Conservation (phyloP, 1,284 basidiomycete species). For the Cryptococcus sp. region DNA sequence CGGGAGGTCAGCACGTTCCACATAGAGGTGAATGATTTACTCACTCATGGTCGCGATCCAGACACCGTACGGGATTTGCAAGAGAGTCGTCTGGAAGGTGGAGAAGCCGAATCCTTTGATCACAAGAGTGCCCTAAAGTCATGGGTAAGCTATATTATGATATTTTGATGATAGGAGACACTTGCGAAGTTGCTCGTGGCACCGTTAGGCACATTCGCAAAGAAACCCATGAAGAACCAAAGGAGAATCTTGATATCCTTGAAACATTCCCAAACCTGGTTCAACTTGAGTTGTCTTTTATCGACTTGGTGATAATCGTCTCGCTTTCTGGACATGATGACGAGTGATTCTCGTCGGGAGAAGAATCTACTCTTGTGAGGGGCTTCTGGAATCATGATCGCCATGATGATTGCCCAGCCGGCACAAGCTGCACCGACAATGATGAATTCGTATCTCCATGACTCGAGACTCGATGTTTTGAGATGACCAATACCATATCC, state of each 20-base stretch:
- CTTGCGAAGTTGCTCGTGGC: conserved; percentile 11
- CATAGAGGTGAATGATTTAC: background rate
- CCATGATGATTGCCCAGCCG: conserved; percentile 33
- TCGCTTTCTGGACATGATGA: conserved; percentile 42
- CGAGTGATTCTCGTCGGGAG: conserved; percentile 37
- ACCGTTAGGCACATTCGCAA: conserved; percentile 39
- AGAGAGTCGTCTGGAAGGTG: conserved; percentile 32
- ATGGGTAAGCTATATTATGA: background rate
- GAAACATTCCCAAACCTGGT: conserved; percentile 45
- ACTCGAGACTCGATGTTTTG: conserved; percentile 20
- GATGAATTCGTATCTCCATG: conserved; percentile 40
- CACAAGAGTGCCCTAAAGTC: conserved; percentile 21
- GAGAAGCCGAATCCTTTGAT: conserved; percentile 30
- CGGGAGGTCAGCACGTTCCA: too few species aligned
- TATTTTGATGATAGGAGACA: background rate
- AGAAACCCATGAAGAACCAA: conserved; percentile 38
- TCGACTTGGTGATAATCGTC: conserved; percentile 45
- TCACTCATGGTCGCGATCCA: background rate
- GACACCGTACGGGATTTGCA: conserved; percentile 37
- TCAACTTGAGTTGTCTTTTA: conserved; percentile 41
- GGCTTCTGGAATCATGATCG: conserved; percentile 31
- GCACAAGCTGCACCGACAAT: conserved; percentile 24
- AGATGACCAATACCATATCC: conserved; percentile 36
- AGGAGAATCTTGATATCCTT: conserved; percentile 40
- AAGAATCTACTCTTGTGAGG: conserved; percentile 33